phyloP scores from a whole-genome alignment of 345 rosid species.

The Salix dunnii region DNA sequence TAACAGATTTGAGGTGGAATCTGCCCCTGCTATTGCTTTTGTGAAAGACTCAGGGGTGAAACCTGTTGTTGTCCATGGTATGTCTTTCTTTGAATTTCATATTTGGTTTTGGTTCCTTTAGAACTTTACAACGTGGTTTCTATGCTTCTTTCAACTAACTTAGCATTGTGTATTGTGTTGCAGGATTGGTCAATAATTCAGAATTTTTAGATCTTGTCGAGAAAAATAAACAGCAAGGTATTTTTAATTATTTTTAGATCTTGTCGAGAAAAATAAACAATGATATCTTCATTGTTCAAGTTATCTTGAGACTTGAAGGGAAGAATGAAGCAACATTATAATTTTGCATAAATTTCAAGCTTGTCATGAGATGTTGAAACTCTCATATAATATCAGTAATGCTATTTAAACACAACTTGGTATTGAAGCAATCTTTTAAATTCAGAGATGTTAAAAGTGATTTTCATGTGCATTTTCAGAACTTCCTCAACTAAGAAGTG shows the following conservation, averaged over 20 bases:
- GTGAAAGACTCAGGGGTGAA: conserved; percentile 86
- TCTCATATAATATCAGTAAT: not conserved
- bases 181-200: conserved; percentile 74
- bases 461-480: conserved; percentile 39
- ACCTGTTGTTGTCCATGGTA: conserved; percentile 85
- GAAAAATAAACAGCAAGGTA: conserved; percentile 79
- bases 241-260: conserved; percentile 30
- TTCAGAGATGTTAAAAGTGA: conserved; percentile 11
- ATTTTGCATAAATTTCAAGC: not conserved
- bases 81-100: conserved; percentile 15
- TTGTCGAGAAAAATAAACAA: conserved; percentile 71
- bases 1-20: conserved; percentile 85
- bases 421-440: not conserved
- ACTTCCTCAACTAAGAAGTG: conserved; percentile 83
- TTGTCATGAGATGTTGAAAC: not conserved
- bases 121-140: not conserved
- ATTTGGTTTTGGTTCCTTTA: conserved; percentile 5
- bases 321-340: not conserved
- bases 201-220: conserved; percentile 65
- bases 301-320: too few relatives aligned
- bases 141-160: conserved; percentile 14
- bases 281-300: too few relatives aligned
- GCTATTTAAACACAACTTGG: too few relatives aligned
- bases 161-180: conserved; percentile 24
- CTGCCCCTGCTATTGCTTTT: conserved; percentile 85